A percentile compares a stretch with the other conserved stretches of the same genome.
Conservation (phyloP, 2,329 filamentous ascomycete species). For the Trichoderma atrobrunneum region DNA sequence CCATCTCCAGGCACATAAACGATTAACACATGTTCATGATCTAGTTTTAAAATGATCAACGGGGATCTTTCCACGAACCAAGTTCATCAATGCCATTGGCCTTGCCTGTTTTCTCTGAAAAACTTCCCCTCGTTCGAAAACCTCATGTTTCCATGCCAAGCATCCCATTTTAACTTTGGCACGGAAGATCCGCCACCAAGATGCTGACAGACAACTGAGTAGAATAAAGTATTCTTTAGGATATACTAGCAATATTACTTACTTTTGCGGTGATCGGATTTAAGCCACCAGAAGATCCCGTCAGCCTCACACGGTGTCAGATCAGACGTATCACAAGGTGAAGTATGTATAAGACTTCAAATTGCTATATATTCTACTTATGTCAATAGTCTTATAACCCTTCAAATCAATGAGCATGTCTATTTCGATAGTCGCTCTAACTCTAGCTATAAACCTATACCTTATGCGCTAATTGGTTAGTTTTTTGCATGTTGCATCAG, state of each 20-base stretch:
- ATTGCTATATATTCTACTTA: not conserved
- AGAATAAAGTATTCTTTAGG: not conserved
- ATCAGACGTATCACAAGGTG: not conserved
- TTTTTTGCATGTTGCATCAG: not conserved
- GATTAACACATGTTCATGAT: not conserved
- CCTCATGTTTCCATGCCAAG: not conserved
- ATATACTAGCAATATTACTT: not conserved
- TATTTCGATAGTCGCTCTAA: not conserved
- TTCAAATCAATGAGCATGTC: not conserved
- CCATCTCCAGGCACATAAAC: not conserved
- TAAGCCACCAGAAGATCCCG: not conserved
- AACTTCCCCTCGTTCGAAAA: not conserved
- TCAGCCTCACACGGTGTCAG: not conserved
- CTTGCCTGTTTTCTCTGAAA: not conserved
- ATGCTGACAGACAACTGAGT: not conserved
- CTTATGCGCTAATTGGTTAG: not conserved
- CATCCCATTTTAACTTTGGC: not conserved
- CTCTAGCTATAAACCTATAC: not conserved
- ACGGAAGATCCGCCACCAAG: not conserved
- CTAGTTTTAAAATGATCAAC: not conserved
- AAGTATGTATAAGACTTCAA: not conserved
- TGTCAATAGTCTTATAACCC: not conserved
- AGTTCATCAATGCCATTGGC: rapidly evolving
- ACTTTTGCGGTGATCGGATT: not conserved
- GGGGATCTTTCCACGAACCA: not conserved